These are phyloP conservation scores for Coix lacrymajobi DNA, from an alignment of 176 grass and related monocot genomes.

Conservation along the genomic window DNA sequence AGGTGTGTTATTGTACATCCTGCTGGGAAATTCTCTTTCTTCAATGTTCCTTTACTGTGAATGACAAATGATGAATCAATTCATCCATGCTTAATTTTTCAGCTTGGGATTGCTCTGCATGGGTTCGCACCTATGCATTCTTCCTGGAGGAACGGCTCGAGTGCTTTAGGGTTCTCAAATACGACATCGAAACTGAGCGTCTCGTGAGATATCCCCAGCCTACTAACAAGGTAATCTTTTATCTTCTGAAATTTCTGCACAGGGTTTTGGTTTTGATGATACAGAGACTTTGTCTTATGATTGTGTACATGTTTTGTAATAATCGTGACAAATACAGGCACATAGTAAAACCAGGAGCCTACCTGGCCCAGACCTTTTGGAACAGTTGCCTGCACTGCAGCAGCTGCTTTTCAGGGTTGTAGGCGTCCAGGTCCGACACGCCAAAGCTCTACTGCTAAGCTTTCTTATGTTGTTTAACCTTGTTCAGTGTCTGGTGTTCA, in stretches of 20 bases:
- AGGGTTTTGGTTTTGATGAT: neutral
- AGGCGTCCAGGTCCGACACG: constrained; percentile 61
- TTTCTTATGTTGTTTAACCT: neutral
- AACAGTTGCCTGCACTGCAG: constrained; percentile 91
- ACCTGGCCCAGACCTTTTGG: constrained; percentile 63
- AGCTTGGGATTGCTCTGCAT: constrained; percentile 97
- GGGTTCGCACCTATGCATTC: constrained; percentile 76
- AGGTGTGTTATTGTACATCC: constrained; percentile 34
- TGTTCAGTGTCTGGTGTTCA: neutral
- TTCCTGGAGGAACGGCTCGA: constrained; percentile 90
- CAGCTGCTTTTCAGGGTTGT: constrained; percentile 83
- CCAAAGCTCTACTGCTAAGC: neutral
- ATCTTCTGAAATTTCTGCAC: neutral
- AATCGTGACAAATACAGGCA: constrained; percentile 39
- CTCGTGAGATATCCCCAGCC: constrained; percentile 49
- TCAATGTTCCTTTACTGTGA: neutral
- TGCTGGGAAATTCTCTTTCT: neutral
- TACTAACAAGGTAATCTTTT: constrained; percentile 37
- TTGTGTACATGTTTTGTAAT: neutral
- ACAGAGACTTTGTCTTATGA: neutral
- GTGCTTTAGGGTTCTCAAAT: constrained; percentile 76
- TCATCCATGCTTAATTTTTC: neutral
- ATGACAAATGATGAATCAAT: neutral
- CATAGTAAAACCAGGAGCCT: constrained; percentile 81
- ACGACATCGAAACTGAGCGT: constrained; percentile 84